phyloP scores from a whole-genome alignment of 768 basidiomycete species.

The Kwoniella europaea region DNA sequence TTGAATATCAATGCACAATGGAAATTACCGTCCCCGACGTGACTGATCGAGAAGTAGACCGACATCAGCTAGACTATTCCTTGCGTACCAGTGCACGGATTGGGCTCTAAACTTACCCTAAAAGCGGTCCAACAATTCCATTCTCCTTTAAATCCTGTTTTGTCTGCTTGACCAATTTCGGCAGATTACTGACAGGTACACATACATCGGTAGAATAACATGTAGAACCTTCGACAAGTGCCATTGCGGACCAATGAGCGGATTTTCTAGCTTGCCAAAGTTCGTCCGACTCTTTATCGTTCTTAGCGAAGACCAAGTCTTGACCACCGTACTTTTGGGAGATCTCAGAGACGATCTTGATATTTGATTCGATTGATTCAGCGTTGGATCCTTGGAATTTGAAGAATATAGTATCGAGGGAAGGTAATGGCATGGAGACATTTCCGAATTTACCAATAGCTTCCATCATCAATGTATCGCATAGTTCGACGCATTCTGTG shows the following conservation, averaged over 20 bases:
- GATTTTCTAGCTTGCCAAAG: conserved; percentile 85
- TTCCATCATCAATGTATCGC: conserved; percentile 76
- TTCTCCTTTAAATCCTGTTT: conserved; percentile 72
- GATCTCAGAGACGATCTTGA: conserved; percentile 67
- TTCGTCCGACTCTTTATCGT: conserved; percentile 72
- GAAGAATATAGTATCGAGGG: conserved; percentile 81
- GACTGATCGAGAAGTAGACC: conserved; percentile 5
- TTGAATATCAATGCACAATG: conserved; percentile 56
- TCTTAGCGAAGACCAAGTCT: conserved; percentile 72
- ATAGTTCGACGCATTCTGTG: conserved; percentile 80
- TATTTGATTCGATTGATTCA: conserved; percentile 62
- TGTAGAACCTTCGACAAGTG: conserved; percentile 66
- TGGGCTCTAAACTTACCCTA: conserved; percentile 37
- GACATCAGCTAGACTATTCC: conserved; percentile 13
- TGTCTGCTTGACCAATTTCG: conserved; percentile 66
- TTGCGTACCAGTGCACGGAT: background rate
- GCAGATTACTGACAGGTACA: conserved; percentile 59
- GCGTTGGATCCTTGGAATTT: conserved; percentile 72
- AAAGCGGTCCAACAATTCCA: conserved; percentile 63
- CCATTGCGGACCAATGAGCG: conserved; percentile 72
- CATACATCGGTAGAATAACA: conserved; percentile 90
- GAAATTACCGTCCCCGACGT: conserved; percentile 58
- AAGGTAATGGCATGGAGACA: conserved; percentile 67
- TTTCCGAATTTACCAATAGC: conserved; percentile 74
- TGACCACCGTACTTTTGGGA: conserved; percentile 70